Evolutionary conservation across 768 basidiomycete genomes (phyloP), one percentile per base, ranked within the genome.

Genomic region (Mycena rosella): DNA sequence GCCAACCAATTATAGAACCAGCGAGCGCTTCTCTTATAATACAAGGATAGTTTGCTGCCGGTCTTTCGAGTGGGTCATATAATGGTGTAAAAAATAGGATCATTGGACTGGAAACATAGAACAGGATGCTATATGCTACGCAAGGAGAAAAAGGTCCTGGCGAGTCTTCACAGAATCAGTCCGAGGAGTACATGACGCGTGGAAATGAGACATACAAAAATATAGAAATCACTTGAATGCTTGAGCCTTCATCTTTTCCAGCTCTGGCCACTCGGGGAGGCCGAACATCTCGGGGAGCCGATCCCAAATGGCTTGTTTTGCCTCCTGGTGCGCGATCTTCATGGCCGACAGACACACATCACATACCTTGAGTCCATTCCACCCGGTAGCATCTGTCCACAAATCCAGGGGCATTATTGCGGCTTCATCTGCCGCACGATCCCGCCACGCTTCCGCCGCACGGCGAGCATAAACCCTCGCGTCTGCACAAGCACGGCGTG

Each of bases 231-330:
- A 44, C 42, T 44, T 32, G 34, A 56, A 49, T 3, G 54, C 56
- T 17, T 49, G 55, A 9, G 47, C 63, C 17, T 65, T 65, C 47
- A 52, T 40, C 18, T 59, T 58, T 34, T 58, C 55, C 20, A 65
- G 34, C 29, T 58, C 56, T 20, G n/a, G 18, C 63, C 63, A 65
- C 0, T 40, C 22, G 1, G 56, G 27, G 15, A 65, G 56, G 2
- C 36, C 47, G 22, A 65, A 58, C 8, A 58, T n/a, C 4, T 24
- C 27, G 14, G 63, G 63, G 2, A 65, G 63, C 1, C 32, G 15
- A 24, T 38, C 22, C 63, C 56, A 65, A 9, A 65, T 42, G 2
- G 17, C 11, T 20, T 52, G 14, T 13, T 17, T 20, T 9, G 56
- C 63, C 2, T 8, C 40, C 4, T 17, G 6, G 29, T 65, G 56